phyloP scores from a whole-genome alignment of 1,284 basidiomycete genomes.

The Blastosporella zonata region DNA sequence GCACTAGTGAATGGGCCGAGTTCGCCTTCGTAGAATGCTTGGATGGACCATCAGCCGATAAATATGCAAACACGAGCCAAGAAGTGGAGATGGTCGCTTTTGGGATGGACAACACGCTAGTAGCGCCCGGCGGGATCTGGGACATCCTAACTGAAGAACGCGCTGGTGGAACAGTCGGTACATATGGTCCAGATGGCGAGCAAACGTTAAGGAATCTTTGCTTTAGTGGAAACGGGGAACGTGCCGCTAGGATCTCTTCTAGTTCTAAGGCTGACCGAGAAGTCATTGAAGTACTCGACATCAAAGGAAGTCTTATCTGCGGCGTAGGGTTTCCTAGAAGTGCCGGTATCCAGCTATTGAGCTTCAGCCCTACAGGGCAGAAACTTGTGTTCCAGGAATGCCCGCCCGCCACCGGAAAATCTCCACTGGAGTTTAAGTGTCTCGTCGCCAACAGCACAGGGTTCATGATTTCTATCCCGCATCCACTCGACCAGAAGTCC shows the following conservation, averaged over 20 bases:
- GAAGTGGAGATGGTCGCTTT: slow-evolving; percentile 7
- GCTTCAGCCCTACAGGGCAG: background rate
- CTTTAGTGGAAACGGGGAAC: slow-evolving; percentile 4
- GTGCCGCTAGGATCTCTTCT: slow-evolving; percentile 2
- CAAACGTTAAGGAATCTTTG: slow-evolving; percentile 1
- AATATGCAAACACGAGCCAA: background rate
- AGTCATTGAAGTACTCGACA: slow-evolving; percentile 3
- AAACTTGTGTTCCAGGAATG: background rate
- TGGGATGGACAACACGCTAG: slow-evolving; percentile 1
- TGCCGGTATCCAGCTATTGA: background rate
- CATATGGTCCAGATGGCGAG: background rate
- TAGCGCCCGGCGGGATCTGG: slow-evolving; percentile 7
- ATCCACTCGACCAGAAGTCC: background rate
- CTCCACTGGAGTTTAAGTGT: background rate
- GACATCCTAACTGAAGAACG: slow-evolving; percentile 7
- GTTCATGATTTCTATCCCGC: background rate
- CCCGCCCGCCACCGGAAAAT: background rate
- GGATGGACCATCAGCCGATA: background rate
- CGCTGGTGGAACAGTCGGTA: background rate
- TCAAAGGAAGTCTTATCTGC: background rate
- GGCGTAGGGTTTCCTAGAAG: background rate
- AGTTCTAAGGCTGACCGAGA: background rate
- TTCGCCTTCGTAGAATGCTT: slow-evolving; percentile 4
- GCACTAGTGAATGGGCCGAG: slow-evolving; percentile 7
- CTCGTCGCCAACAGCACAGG: background rate